A percentile compares a stretch with the other conserved stretches of the same genome.
These are phyloP conservation scores for Neurospora sp. DNA, from an alignment of 2,329 filamentous ascomycete genomes.

Conservation along the genomic window DNA sequence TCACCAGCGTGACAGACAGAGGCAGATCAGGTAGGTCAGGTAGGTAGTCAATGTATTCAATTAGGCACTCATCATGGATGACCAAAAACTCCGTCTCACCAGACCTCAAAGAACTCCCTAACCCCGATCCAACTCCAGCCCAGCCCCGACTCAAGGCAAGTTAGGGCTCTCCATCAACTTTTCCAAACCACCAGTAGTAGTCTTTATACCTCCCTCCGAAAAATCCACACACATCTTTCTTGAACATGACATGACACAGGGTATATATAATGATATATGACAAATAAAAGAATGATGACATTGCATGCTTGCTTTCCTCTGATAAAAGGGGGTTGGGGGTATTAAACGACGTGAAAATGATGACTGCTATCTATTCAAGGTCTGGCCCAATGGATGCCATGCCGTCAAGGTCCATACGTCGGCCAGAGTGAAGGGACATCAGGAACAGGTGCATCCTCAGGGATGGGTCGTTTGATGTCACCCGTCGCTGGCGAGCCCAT, in stretches of 20 bases:
- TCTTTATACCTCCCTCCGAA: background rate
- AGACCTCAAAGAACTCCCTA: background rate
- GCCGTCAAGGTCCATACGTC: background rate
- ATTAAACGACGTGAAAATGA: background rate
- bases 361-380: background rate
- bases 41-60: background rate
- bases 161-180: background rate
- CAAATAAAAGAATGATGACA: background rate
- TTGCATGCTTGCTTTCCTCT: background rate
- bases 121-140: background rate
- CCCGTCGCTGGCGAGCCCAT: background rate
- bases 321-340: background rate
- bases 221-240: background rate
- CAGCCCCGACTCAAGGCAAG: background rate
- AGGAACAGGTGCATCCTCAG: background rate
- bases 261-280: background rate
- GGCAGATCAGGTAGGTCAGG: background rate
- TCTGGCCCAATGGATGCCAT: background rate
- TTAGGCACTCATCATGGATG: background rate
- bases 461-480: background rate
- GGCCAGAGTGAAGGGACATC: background rate
- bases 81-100: background rate
- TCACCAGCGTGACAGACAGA: background rate
- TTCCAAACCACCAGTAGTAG: background rate
- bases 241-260: background rate